Percentiles rank a stretch among this genome's conserved stretches.
These are phyloP conservation scores for Arthrinium puccinioides DNA, from an alignment of 2,329 filamentous ascomycete genomes.

Conservation along the genomic window DNA sequence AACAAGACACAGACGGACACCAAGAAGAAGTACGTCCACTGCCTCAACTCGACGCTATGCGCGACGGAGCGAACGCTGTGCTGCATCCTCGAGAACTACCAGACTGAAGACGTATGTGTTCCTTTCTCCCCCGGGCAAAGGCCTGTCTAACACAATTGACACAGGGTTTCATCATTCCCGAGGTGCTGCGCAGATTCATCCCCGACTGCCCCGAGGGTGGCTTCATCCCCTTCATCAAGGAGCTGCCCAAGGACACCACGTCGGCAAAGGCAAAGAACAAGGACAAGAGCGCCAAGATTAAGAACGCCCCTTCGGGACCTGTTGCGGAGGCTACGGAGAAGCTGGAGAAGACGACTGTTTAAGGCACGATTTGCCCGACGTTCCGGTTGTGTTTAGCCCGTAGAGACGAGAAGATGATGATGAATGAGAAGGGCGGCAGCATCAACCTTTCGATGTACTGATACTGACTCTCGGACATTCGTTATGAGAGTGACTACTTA, in stretches of 20 bases:
- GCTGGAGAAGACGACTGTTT: constrained; percentile 18
- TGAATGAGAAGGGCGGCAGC: too few species aligned
- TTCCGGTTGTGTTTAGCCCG: neutral
- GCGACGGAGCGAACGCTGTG: constrained; percentile 90
- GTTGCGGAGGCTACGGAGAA: constrained; percentile 18
- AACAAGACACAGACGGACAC: constrained; percentile 77
- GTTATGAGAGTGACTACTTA: too few species aligned
- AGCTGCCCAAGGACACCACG: constrained; percentile 69
- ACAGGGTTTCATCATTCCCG: constrained; percentile 71
- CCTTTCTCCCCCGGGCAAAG: neutral
- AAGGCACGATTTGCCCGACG: constrained; percentile 2
- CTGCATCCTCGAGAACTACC: constrained; percentile 95
- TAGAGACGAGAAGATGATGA: too few species aligned
- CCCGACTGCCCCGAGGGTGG: constrained; percentile 79
- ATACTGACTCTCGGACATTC: too few species aligned
- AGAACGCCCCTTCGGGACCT: constrained; percentile 10
- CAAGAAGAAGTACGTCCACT: constrained; percentile 92
- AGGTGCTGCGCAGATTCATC: constrained; percentile 81
- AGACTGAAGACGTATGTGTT: constrained; percentile 64
- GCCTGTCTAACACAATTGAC: constrained; percentile 3
- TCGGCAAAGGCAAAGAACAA: constrained; percentile 45
- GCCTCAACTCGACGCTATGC: constrained; percentile 81
- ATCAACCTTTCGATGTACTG: too few species aligned
- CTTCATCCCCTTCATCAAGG: constrained; percentile 86
- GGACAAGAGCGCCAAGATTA: constrained; percentile 17